Evolutionary conservation across 2,329 filamentous ascomycete genomes (phyloP), one percentile per base, ranked within the genome.

Genomic region (Alternaria angustiovoidea): DNA sequence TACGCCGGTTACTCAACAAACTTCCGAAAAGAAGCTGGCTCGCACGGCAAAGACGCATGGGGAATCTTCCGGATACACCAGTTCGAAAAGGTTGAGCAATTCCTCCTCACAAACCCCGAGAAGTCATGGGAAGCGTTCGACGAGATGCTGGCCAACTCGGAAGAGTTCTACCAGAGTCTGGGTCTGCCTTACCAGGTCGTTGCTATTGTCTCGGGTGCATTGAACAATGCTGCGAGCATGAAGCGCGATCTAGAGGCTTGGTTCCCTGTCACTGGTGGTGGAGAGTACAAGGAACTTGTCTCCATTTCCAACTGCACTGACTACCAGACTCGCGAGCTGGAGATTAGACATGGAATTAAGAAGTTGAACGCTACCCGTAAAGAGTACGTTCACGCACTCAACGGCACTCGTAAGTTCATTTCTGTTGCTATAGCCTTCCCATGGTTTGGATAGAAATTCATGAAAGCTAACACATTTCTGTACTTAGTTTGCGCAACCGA

Each of bases 301-400:
- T 96, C 92, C 20, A 97, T 94, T 86, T 96, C 93, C 63, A 99
- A 99, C 83, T 99, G 95, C 84, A 96, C 93, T 44, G 94, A 98
- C 78, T 98, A 98, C 84, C 95, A 99, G 84, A 93, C 93, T 24
- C 88, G 95, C 57, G 94, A 93, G 69, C 86, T 99, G 12, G 94
- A 98, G 80, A 96, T 99, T 71, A 88, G 95, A 60, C 97, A 90
- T 73, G 94, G 95, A 48, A 85, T 88, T 62, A 98, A 97, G 86
- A 91, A 90, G 77, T 89, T 91, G 79, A 79, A 78, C n/a, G 76
- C 76, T 67, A 85, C 86, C 59, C 90, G 90, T 79, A 99, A 98
- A 87, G 90, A 93, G 68, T 99, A 97, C 77, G 94, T 96, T 38
- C 95, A 99, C 81, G 92, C 91, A 41, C 84, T 97, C 62, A 97